These are phyloP conservation scores for Chalciporus sp. DNA, from an alignment of 1,284 basidiomycete species.

Conservation along the genomic window DNA sequence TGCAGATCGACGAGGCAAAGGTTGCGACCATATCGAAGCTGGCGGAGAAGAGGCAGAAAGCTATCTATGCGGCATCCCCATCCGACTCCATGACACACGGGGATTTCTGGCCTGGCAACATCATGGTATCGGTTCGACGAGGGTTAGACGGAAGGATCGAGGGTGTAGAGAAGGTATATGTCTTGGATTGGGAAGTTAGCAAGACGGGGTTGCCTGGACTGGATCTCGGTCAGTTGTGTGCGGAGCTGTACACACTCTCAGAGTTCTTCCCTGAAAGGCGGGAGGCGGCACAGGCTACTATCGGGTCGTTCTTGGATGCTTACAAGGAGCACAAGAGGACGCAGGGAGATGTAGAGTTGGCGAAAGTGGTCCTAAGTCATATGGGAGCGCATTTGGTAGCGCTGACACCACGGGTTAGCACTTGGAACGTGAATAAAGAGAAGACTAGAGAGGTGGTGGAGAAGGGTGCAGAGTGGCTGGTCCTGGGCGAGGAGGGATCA, in stretches of 20 bases:
- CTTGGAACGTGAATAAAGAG: slow-evolving; percentile 46
- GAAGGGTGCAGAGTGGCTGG: slow-evolving; percentile 47
- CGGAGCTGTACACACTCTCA: slow-evolving; percentile 52
- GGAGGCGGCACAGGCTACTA: slow-evolving; percentile 34
- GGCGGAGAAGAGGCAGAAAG: slow-evolving; percentile 36
- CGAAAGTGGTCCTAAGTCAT: slow-evolving; percentile 41
- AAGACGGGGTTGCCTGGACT: slow-evolving; percentile 53
- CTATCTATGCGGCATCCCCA: slow-evolving; percentile 40
- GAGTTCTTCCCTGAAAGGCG: slow-evolving; percentile 44
- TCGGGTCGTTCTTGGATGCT: slow-evolving; percentile 44
- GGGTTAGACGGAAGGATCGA: slow-evolving; percentile 22
- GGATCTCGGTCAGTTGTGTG: slow-evolving; percentile 62
- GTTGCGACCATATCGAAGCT: slow-evolving; percentile 41
- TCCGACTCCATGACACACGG: slow-evolving; percentile 42
- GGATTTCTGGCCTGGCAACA: slow-evolving; percentile 70
- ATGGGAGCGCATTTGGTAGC: slow-evolving; percentile 53
- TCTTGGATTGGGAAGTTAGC: slow-evolving; percentile 63
- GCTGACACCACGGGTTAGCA: slow-evolving; percentile 42
- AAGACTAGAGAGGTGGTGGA: slow-evolving; percentile 47
- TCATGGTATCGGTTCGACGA: slow-evolving; percentile 42
- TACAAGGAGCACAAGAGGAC: slow-evolving; percentile 38
- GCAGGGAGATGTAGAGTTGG: slow-evolving; percentile 23
- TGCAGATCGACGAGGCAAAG: slow-evolving; percentile 40
- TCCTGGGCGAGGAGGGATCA: slow-evolving; percentile 39
- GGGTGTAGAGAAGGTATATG: slow-evolving; percentile 42